A percentile compares a stretch with the other conserved stretches of the same genome.
Conservation (phyloP, 495 filamentous ascomycete species). For the Penicillium ochrochloron region DNA sequence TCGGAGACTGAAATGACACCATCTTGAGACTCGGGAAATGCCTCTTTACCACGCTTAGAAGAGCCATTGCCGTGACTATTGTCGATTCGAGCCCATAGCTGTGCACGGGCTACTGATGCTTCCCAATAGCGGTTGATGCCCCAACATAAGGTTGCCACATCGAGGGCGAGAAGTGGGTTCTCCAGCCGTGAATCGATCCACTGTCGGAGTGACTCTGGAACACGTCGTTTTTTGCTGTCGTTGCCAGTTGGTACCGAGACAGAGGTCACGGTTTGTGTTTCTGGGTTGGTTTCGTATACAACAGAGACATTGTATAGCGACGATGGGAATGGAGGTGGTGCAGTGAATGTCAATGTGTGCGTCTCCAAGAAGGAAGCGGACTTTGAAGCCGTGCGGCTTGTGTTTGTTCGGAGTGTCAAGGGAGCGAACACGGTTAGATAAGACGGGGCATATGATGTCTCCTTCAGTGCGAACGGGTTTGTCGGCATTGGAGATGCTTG, state of each 20-base stretch:
- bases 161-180: constrained; percentile 43
- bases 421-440: constrained; percentile 48
- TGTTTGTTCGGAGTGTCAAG: constrained; percentile 37
- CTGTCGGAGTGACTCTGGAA: constrained; percentile 39
- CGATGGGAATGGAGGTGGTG: constrained; percentile 44
- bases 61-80: constrained; percentile 23
- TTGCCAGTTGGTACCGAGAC: constrained; percentile 33
- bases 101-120: constrained; percentile 42
- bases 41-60: constrained; percentile 5
- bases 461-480: constrained; percentile 45
- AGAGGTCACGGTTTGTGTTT: constrained; percentile 42
- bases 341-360: constrained; percentile 43
- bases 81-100: constrained; percentile 44
- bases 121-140: constrained; percentile 53
- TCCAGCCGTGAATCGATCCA: constrained; percentile 46
- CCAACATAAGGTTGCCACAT: constrained; percentile 50
- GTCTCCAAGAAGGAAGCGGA: constrained; percentile 34
- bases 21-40: not conserved
- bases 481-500: constrained; percentile 33
- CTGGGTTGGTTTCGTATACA: constrained; percentile 46
- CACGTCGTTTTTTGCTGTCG: constrained; percentile 31
- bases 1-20: constrained; percentile 29
- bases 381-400: constrained; percentile 26
- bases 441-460: constrained; percentile 32
- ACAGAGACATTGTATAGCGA: constrained; percentile 42